These are phyloP conservation scores for Cryptococcus deneoformans DNA, from an alignment of 1,284 basidiomycete species.

Conservation along the genomic window DNA sequence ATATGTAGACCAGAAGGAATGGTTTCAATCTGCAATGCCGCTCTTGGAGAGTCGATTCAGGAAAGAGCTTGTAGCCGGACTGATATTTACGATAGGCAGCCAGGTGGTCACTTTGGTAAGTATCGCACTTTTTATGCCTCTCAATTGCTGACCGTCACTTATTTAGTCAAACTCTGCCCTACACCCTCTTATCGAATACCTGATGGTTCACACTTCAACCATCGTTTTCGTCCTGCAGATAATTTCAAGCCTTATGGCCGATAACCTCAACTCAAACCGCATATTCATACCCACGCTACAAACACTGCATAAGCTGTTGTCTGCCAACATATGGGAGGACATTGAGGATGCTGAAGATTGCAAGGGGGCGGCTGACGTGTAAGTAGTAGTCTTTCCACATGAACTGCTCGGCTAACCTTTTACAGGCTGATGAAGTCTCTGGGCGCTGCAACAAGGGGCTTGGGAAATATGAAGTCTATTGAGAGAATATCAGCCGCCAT, in stretches of 20 bases:
- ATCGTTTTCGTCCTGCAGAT: constrained; percentile 55
- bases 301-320: constrained; percentile 67
- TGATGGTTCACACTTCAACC: constrained; percentile 55
- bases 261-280: constrained; percentile 61
- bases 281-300: constrained; percentile 74
- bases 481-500: constrained; percentile 72
- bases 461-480: constrained; percentile 63
- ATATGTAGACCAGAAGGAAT: constrained; percentile 62
- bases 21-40: constrained; percentile 65
- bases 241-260: constrained; percentile 56
- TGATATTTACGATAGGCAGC: constrained; percentile 73
- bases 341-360: constrained; percentile 53
- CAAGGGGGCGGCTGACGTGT: constrained; percentile 51
- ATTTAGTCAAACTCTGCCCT: constrained; percentile 16
- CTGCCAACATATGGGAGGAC: constrained; percentile 34
- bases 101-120: constrained; percentile 77
- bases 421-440: constrained; percentile 6
- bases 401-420: background rate
- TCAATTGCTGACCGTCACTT: too few species aligned
- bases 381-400: background rate
- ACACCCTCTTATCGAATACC: constrained; percentile 50
- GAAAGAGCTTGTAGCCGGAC: constrained; percentile 60
- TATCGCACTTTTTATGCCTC: constrained; percentile 4
- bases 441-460: constrained; percentile 16
- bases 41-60: constrained; percentile 60